Percentiles rank a stretch among this genome's conserved stretches.
Conservation (phyloP, 1,284 basidiomycete species). For the Caloboletus inedulis region DNA sequence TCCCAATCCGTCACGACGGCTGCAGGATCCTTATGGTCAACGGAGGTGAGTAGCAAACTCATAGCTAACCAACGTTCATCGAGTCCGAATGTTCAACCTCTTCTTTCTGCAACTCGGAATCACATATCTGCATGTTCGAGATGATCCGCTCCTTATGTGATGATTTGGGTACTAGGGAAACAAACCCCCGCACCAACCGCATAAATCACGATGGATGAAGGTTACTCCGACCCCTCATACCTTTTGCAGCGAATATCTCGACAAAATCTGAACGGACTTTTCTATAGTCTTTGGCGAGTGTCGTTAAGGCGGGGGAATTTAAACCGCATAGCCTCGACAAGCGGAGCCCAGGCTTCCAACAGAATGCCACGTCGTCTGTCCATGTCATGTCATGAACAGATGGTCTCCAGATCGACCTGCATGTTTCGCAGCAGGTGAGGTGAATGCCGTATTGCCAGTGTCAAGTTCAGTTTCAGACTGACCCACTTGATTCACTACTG, state of each 20-base stretch:
- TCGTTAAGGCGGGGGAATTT: slow-evolving; percentile 43
- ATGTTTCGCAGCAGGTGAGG: slow-evolving; percentile 7
- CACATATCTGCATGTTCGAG: slow-evolving; percentile 56
- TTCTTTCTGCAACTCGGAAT: slow-evolving; percentile 51
- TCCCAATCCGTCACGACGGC: slow-evolving; percentile 9
- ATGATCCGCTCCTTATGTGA: slow-evolving; percentile 51
- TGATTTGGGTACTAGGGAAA: slow-evolving; percentile 59
- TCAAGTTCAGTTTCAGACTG: neutral
- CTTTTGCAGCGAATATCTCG: slow-evolving; percentile 68
- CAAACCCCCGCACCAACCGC: slow-evolving; percentile 40
- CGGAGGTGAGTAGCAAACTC: neutral
- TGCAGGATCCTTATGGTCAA: slow-evolving; percentile 4
- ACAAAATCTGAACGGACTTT: slow-evolving; percentile 64
- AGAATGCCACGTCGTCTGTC: slow-evolving; percentile 52
- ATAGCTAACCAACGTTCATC: slow-evolving; percentile 18
- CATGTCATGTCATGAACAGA: slow-evolving; percentile 73
- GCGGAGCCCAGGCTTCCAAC: slow-evolving; percentile 60
- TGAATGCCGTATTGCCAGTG: slow-evolving; percentile 3
- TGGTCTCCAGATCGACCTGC: slow-evolving; percentile 65
- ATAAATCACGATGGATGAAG: neutral
- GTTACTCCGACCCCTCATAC: slow-evolving; percentile 34
- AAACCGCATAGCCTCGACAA: slow-evolving; percentile 45
- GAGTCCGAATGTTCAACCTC: slow-evolving; percentile 56
- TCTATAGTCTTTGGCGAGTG: slow-evolving; percentile 48
- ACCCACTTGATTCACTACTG: slow-evolving; percentile 65